Base-by-base conservation (phyloP, 202 grass and related monocot genomes). In the Zoysia matrella region DNA sequence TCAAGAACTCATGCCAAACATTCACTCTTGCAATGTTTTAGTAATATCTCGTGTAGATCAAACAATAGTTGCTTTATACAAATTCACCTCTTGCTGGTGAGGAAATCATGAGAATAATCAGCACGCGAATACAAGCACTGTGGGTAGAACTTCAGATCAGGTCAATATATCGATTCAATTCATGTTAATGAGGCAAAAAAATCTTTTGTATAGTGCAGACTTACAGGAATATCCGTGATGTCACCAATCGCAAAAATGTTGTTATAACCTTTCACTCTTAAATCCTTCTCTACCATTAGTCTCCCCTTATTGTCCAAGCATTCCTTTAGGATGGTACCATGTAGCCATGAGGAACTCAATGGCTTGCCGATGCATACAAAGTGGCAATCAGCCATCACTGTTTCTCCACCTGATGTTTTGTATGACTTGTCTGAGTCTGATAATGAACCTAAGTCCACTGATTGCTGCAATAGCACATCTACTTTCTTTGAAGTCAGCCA, bases 321-420 rank as follows among this genome's bases (percentile, higher is more conserved):
- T 77, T 89, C 88, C 80, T 88, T 91, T 53, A 93, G 83, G 69
- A 87, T 88, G 55, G 90, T 91, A 69, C 78, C 77, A 80, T 60
- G 82, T 67, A 97, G 50, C 90, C 93, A 97, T 2, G 80, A 84
- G 7, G 88, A 97, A 79, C 87, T 86, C 47, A 91, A 70, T 45
- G 86, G 94, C 71, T 90, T 93, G 45, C 88, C 94, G 12, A 93
- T 85, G 60, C 94, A 97, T n/a, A 93, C 74, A 84, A 97, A 93
- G 75, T 97, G 86, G 81, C 85, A 97, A 61, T 91, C 91, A 67
- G 88, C 90, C 78, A 75, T 82, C 22, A 97, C 56, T 70, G 56
- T 86, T 91, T 97, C 87, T 60, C 94, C 88, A 76, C 61, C 80
- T 57, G 94, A 97, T 82, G 77, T 89, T 73, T n/a, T 80, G 60